phyloP scores from a whole-genome alignment of 495 filamentous ascomycete genomes.

The Aspergillus bridgeri region DNA sequence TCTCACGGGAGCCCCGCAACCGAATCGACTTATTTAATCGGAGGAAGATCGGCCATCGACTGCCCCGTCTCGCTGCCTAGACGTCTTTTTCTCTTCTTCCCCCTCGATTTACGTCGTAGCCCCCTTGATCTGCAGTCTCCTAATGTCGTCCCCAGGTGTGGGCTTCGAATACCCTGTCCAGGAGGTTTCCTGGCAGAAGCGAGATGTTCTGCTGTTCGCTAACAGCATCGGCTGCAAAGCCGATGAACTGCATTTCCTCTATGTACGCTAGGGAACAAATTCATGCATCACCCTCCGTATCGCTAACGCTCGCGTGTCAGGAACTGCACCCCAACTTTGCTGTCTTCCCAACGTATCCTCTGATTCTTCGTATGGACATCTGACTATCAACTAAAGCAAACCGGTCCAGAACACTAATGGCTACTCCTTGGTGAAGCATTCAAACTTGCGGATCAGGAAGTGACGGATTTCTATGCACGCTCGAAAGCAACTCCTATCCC shows the following conservation, averaged over 20 bases:
- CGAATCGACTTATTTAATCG: not conserved
- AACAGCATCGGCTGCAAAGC: slow-evolving; percentile 75
- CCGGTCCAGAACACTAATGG: not conserved
- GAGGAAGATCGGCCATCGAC: not conserved
- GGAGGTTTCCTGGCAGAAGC: slow-evolving; percentile 79
- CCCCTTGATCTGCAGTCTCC: not conserved
- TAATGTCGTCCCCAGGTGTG: slow-evolving; percentile 59
- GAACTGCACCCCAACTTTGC: slow-evolving; percentile 78
- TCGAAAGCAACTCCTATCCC: slow-evolving; percentile 59
- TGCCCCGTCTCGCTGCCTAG: too few relatives aligned
- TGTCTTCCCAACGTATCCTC: slow-evolving; percentile 82
- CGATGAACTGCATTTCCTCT: slow-evolving; percentile 87
- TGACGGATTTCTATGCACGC: slow-evolving; percentile 77
- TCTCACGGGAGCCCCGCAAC: slow-evolving; percentile 5
- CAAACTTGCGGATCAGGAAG: slow-evolving; percentile 70
- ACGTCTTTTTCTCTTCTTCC: not conserved
- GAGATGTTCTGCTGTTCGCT: slow-evolving; percentile 82
- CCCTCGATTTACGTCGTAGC: too few relatives aligned
- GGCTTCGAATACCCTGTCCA: slow-evolving; percentile 72
- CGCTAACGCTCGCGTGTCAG: slow-evolving; percentile 34
- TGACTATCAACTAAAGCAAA: not conserved
- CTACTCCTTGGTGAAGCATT: slow-evolving; percentile 52
- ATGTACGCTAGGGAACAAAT: slow-evolving; percentile 48
- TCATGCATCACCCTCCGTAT: not conserved
- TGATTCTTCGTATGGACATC: slow-evolving; percentile 63